Conservation (phyloP, 768 basidiomycete genomes). For the Russula griseocarnosa region DNA sequence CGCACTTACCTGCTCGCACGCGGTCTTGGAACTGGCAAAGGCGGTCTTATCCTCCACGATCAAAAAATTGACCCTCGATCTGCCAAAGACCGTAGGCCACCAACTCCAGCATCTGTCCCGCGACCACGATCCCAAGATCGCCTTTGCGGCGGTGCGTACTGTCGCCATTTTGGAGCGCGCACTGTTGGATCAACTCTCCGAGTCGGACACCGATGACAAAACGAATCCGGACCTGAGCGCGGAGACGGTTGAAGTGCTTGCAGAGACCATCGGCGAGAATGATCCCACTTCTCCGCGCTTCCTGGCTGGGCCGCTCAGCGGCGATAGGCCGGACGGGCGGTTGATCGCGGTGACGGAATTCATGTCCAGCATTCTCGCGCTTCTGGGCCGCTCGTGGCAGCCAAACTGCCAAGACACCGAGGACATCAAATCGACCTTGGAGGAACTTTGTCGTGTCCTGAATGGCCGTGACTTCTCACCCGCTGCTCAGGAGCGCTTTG, state of each 20-base stretch:
- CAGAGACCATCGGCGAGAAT: background rate
- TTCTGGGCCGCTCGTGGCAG: background rate
- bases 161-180: background rate
- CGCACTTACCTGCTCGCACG: constrained; percentile 14
- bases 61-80: background rate
- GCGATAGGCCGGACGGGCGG: background rate
- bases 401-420: constrained; percentile 9
- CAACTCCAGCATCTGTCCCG: constrained; percentile 1
- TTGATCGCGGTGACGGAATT: constrained; percentile 10
- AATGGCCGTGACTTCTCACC: background rate
- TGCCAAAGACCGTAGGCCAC: background rate
- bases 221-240: background rate
- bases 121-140: constrained; percentile 8
- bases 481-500: constrained; percentile 4
- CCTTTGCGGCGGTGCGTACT: constrained; percentile 7
- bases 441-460: constrained; percentile 10
- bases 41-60: constrained; percentile 1
- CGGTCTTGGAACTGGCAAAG: constrained; percentile 11
- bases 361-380: background rate
- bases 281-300: background rate
- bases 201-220: too few species aligned
- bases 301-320: background rate
- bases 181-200: background rate
- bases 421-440: constrained; percentile 1
- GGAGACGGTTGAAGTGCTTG: background rate